Evolutionary conservation across 768 basidiomycete species (phyloP), one percentile per base, ranked within the genome.

Genomic region (Naganishia antarctica): DNA sequence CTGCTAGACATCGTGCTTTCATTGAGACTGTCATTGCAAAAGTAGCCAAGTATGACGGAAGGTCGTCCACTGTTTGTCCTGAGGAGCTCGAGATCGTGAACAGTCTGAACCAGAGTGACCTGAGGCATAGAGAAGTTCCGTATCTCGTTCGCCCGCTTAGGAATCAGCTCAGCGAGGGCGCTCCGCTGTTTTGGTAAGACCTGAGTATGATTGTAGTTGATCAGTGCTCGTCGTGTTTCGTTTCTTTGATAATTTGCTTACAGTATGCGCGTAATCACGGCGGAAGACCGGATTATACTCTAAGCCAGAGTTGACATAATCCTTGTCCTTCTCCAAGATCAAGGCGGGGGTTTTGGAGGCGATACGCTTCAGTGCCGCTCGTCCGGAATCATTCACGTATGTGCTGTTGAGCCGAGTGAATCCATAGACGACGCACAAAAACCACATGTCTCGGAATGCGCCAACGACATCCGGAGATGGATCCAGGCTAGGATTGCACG

Each of bases 381-480:
- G 80, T 51, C 90, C 83, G 87, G 90, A 90, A 46, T 86, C 84
- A 11, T 66, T 61, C 41, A 70, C 26, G 60, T 87, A 86, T 1
- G 87, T 86, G 25, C 82, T 64, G 21, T 62, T 61, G 18, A 47
- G 51, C n/a, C 67, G 67, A 2, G 90, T 87, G 69, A 97, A 88
- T 23, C 87, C 84, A 70, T 94, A 91, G 16, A 94, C 83, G 26
- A 89, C 84, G 73, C 90, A 91, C 21, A 97, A 78, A 78, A 93
- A 91, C 94, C 94, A 99, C 78, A 92, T 82, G 71, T 90, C 91
- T 46, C 92, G 84, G 83, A 96, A 98, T 23, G 91, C 80, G 4
- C 85, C 80, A 12, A 87, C 85, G 13, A 90, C 74, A 25, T 85
- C 85, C 4, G 84, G 73, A 0, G 85, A 81, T 21, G 85, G 78